Evolutionary conservation across 2,329 filamentous ascomycete species (phyloP), one percentile per base, ranked within the genome.

Genomic region (Cladosporium halotolerans): DNA sequence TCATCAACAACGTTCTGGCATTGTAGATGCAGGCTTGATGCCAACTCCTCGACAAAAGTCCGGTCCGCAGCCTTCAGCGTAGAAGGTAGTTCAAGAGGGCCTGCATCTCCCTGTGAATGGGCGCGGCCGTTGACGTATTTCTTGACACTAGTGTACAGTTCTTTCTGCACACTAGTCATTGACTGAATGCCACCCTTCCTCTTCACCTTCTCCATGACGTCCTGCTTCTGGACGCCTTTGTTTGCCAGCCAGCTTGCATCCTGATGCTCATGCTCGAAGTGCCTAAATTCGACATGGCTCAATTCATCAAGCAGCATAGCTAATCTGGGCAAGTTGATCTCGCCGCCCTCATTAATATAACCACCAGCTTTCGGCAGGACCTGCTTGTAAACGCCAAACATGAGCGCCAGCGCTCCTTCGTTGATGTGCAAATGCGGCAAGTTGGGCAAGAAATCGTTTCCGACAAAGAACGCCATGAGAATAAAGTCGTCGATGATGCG

Each of bases 401-500:
- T 99, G 67, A 93, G 85, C 19, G 92, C 89, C 70, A 99, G 76
- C 18, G 95, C 93, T 60, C 93, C 95, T 72, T 99, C 95, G 71
- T 99, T 99, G 72, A 99, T 99, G 72, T 99, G 93, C 60, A 99
- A 74, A 66, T 95, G 89, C 4, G 95, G 95, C 55, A 99, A 78
- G 72, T 99, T 96, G 3, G 93, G 93, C 70, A 99, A 80, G 75
- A 99, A 99, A 80, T 99, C 93, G 72, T 99, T 99, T 68, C 93
- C 93, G 64, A 99, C 89, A 71, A 99, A 99, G 76, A 99, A 99
- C 45, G 91, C 92, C 90, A 99, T 96, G 57, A 99, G 81, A 68
- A 99, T 97, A 72, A 99, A 99, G 76, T 99, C 93, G 69, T 99
- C 93, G 73, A 99, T 97, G 66, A 99, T 84, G 59, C 87, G 83